A percentile compares a stretch with the other conserved stretches of the same genome.
phyloP scores from a whole-genome alignment of 176 grass and related monocot species.

The Musa acuminata region DNA sequence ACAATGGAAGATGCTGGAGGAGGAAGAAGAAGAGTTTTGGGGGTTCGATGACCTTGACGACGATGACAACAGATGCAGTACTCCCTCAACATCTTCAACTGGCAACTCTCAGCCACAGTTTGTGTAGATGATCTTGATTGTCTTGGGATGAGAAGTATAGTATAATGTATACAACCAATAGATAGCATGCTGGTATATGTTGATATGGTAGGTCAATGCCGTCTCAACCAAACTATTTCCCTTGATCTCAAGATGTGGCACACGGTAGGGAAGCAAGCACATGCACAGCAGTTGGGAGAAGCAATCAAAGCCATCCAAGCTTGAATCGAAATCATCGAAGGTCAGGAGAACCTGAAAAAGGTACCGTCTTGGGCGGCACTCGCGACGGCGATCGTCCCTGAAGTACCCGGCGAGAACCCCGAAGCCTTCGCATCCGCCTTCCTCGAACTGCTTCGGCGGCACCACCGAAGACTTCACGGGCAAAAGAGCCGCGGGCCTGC shows the following conservation, averaged over 20 bases:
- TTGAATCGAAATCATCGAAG: no score
- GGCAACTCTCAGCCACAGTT: neutral
- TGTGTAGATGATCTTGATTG: neutral
- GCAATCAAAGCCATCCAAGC: no score
- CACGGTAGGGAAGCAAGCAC: neutral
- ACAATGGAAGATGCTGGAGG: constrained; percentile 15
- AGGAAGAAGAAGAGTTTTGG: constrained; percentile 15
- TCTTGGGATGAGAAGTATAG: no score
- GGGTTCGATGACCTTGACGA: constrained; percentile 15
- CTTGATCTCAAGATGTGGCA: neutral
- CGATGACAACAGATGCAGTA: neutral
- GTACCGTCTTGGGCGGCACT: no score
- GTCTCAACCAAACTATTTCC: neutral
- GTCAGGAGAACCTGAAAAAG: no score
- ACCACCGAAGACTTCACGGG: no score
- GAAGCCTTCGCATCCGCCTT: no score
- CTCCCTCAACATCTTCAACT: constrained; percentile 5
- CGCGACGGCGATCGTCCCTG: no score
- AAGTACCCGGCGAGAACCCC: no score
- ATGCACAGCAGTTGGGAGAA: neutral
- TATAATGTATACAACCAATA: neutral
- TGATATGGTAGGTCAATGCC: neutral
- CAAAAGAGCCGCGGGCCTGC: no score
- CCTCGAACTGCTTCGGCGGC: no score
- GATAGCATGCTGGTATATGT: neutral